Evolutionary conservation across 1,284 basidiomycete genomes (phyloP).

Genomic region (Fomitopsis pinicola): DNA sequence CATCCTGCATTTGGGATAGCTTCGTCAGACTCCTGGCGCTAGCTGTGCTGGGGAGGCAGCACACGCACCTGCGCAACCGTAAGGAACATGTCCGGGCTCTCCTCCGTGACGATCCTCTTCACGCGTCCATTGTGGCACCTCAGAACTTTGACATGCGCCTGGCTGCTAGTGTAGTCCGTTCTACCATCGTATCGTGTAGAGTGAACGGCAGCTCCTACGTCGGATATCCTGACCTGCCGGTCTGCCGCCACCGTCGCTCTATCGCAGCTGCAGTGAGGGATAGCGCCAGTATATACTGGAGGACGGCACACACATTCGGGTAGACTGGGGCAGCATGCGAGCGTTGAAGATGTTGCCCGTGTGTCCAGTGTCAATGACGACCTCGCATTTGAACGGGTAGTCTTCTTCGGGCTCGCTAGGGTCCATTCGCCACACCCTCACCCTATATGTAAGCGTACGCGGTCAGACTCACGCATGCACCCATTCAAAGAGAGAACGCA

Average conservation of each 20-base stretch:
- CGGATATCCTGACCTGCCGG: constrained; percentile 77
- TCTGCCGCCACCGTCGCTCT: constrained; percentile 42
- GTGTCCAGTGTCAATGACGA: constrained; percentile 76
- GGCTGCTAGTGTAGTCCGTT: constrained; percentile 37
- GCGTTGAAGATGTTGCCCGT: constrained; percentile 85
- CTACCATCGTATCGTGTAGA: constrained; percentile 28
- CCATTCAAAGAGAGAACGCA: constrained; percentile 34
- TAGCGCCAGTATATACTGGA: background rate
- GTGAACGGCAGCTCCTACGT: constrained; percentile 51
- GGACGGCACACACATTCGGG: constrained; percentile 48
- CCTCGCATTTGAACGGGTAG: constrained; percentile 61
- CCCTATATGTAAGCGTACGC: constrained; percentile 28
- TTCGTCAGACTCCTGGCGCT: background rate
- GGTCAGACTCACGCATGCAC: background rate
- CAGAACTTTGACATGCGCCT: constrained; percentile 50
- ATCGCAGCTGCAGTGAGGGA: background rate
- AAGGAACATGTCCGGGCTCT: constrained; percentile 80
- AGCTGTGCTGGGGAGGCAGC: background rate
- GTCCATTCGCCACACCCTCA: constrained; percentile 69
- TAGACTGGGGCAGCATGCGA: constrained; percentile 76
- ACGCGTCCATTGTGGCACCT: constrained; percentile 67
- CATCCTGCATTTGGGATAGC: constrained; percentile 39
- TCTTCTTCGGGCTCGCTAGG: constrained; percentile 30
- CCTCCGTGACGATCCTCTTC: constrained; percentile 82
- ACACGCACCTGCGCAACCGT: constrained; percentile 75